Evolutionary conservation across 805 yeast genomes (phyloP), one percentile per base, ranked within the genome.

Genomic region (Nakazawaea wyomingensis): DNA sequence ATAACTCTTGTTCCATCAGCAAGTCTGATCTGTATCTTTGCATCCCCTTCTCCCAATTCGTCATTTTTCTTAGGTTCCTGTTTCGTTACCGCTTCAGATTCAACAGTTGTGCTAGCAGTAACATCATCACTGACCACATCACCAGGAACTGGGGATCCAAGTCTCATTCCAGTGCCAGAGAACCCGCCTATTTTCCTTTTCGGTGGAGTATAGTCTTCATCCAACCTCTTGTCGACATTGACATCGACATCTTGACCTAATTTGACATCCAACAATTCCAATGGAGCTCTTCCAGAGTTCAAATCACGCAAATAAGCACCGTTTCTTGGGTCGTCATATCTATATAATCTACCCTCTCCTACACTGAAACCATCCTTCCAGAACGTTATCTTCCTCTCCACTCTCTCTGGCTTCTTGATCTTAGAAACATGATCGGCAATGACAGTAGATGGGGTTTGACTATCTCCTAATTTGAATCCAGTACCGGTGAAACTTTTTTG

Each of bases 341-440:
- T 71, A 60, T 76, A 82, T 44, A 93, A 71, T 19, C 78, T 77
- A 2, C 98, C 98, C 38, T 90, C 96, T 26, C 93, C 98, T 20
- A 93, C 89, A 49, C 88, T 87, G 64, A 93, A 93, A 1, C 99
- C 99, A 55, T 93, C 91, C 52, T 80, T 83, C 99, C 99, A 93
- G 60, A 93, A 91, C 0, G 95, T 87, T 48, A 93, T 83, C 34
- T 85, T 85, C 56, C 98, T 75, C 14, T 74, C 72, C 4, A 83
- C 96, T 46, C 78, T 80, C 31, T 65, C 69, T 3, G 60, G 54
- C 31, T 52, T 58, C 27, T 52, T 50, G 21, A 58, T 54, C 2
- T 57, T 57, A 5, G 55, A 49, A 19, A 47, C 41, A 9, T 54
- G 47, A 48, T 70, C 72, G 8, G 55, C 60, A 18, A 55, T 40